Conservation (phyloP, 768 basidiomycete species). For the Termitomyces sp. region DNA sequence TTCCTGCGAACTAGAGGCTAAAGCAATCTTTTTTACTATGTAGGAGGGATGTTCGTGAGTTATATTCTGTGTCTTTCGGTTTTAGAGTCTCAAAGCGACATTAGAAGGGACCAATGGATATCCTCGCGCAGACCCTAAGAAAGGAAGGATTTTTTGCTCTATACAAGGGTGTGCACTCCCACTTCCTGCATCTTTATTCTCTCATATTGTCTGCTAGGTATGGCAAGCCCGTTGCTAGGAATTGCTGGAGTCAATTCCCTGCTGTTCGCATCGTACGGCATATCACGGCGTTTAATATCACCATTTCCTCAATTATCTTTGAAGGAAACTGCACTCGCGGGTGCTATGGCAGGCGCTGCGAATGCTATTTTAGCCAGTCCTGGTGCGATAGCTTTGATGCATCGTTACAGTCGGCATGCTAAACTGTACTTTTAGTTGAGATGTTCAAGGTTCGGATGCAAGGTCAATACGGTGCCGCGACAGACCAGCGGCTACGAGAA, state of each 20-base stretch:
- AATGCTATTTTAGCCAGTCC: constrained; percentile 92
- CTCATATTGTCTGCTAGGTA: constrained; percentile 43
- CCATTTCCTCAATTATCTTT: constrained; percentile 85
- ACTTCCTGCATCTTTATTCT: not conserved
- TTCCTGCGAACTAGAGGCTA: constrained; percentile 3
- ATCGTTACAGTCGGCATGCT: not conserved
- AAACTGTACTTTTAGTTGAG: constrained; percentile 58
- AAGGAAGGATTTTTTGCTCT: constrained; percentile 92
- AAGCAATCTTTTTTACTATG: not conserved
- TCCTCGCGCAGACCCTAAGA: constrained; percentile 71
- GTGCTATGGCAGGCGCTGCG: constrained; percentile 87
- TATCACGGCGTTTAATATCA: constrained; percentile 75
- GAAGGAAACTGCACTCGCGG: constrained; percentile 76
- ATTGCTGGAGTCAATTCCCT: constrained; percentile 96
- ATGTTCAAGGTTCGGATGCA: constrained; percentile 99
- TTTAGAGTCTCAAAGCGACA: not conserved
- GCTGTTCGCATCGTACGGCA: constrained; percentile 87
- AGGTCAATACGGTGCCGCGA: constrained; percentile 80
- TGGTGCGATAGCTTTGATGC: constrained; percentile 34
- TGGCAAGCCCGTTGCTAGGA: constrained; percentile 87
- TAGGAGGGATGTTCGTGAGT: constrained; percentile 88
- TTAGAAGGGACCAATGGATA: constrained; percentile 93
- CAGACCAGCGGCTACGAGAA: constrained; percentile 71
- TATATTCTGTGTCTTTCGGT: not conserved
- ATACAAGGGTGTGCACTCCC: constrained; percentile 71